phyloP scores from a whole-genome alignment of 2,329 filamentous ascomycete species.

The Pyrenochaeta sp. region DNA sequence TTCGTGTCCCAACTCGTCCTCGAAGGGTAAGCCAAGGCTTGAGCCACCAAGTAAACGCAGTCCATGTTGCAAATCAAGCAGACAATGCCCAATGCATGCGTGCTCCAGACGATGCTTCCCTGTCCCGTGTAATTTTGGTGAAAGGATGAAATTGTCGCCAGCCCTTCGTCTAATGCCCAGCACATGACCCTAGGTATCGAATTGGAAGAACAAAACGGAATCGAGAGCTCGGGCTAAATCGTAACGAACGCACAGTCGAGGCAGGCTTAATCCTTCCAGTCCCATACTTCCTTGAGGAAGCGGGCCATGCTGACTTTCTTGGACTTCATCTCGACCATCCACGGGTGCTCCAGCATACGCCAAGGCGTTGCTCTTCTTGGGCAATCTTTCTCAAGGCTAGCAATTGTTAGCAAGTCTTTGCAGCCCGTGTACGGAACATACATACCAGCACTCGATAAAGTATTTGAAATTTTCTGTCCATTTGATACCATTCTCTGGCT shows the following conservation, averaged over 20 bases:
- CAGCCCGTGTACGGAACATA: constrained; percentile 36
- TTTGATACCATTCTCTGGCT: constrained; percentile 85
- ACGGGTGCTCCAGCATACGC: constrained; percentile 99
- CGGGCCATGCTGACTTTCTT: constrained; percentile 98
- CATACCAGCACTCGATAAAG: constrained; percentile 98
- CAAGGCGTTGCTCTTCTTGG: constrained; percentile 88
- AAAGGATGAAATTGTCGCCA: constrained; percentile 17
- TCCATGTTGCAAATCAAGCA: neutral
- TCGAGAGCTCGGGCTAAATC: constrained; percentile 15
- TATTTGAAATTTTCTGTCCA: constrained; percentile 99
- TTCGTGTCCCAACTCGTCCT: no score
- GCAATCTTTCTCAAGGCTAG: constrained; percentile 91
- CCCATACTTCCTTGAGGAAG: constrained; percentile 95
- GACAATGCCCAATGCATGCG: neutral
- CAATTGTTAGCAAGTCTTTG: constrained; percentile 30
- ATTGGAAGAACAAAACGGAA: constrained; percentile 23
- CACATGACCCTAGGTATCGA: constrained; percentile 43
- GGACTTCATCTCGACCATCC: constrained; percentile 95
- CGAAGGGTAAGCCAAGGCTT: neutral
- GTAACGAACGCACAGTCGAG: neutral
- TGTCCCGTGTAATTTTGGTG: constrained; percentile 11
- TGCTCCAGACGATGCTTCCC: constrained; percentile 8
- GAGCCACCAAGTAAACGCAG: neutral
- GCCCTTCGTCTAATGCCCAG: constrained; percentile 44
- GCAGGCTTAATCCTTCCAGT: constrained; percentile 76